These are phyloP conservation scores for Eucalyptus fibrosa DNA, from an alignment of 345 rosid species.

Conservation along the genomic window DNA sequence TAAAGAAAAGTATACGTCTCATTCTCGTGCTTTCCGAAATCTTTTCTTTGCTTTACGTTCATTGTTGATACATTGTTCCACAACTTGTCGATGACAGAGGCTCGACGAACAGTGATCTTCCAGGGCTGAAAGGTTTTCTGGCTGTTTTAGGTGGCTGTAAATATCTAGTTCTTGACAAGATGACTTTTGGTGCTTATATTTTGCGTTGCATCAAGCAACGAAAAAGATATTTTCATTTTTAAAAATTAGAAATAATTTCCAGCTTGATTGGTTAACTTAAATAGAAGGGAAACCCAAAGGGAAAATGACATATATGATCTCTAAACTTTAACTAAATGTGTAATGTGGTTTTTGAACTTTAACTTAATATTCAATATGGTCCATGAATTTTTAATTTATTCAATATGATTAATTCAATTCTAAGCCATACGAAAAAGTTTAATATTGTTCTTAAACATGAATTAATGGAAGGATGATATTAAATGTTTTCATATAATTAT, in stretches of 20 bases:
- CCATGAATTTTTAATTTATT: no score
- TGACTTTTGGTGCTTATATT: not conserved
- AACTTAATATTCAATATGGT: no score
- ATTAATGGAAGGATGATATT: no score
- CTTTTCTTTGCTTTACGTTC: not conserved
- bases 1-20: not conserved
- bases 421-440: no score
- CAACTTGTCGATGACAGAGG: no score
- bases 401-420: no score
- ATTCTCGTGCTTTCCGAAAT: not conserved
- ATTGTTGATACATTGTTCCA: not conserved
- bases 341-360: rapidly evolving
- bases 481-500: no score
- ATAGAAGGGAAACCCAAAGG: not conserved
- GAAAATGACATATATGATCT: no score
- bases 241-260: not conserved
- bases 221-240: not conserved
- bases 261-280: not conserved
- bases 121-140: not conserved
- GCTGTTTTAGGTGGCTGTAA: not conserved
- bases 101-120: not conserved
- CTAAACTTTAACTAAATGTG: no score
- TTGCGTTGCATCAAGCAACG: not conserved
- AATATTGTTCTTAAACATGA: no score
- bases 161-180: not conserved